Conservation (phyloP, 2,329 filamentous ascomycete genomes). For the Claviceps maximensis region DNA sequence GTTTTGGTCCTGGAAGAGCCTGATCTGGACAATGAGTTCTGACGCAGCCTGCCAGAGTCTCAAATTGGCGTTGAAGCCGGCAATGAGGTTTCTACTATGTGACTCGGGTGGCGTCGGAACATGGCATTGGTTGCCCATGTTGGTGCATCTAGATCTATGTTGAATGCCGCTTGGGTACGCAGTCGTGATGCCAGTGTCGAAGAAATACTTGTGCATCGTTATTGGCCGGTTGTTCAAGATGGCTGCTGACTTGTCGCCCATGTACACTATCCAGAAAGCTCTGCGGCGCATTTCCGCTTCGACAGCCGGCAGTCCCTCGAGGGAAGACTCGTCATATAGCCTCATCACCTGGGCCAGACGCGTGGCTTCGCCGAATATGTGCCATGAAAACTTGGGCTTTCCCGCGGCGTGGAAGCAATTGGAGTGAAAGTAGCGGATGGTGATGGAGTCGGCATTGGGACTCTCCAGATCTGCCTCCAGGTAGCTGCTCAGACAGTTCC, state of each 20-base stretch:
- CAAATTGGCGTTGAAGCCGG: slow-evolving; percentile 29
- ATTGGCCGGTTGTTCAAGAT: slow-evolving; percentile 28
- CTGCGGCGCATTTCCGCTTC: slow-evolving; percentile 25
- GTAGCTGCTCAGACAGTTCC: slow-evolving; percentile 24
- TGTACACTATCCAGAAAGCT: slow-evolving; percentile 26
- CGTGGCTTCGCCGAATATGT: slow-evolving; percentile 30
- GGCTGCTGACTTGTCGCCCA: slow-evolving; percentile 27
- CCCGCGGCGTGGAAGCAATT: slow-evolving; percentile 30
- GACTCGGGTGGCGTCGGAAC: slow-evolving; percentile 7
- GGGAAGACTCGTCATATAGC: slow-evolving; percentile 25
- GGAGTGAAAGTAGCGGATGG: slow-evolving; percentile 31
- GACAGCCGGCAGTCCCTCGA: slow-evolving; percentile 20
- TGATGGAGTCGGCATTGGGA: slow-evolving; percentile 28
- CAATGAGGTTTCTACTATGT: slow-evolving; percentile 17
- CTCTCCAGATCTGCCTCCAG: slow-evolving; percentile 28
- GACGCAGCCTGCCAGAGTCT: slow-evolving; percentile 27
- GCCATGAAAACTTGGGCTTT: slow-evolving; percentile 29
- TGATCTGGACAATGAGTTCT: slow-evolving; percentile 24
- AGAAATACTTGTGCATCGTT: slow-evolving; percentile 29
- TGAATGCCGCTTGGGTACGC: slow-evolving; percentile 20
- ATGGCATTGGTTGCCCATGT: slow-evolving; percentile 7
- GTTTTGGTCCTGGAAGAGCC: slow-evolving; percentile 17
- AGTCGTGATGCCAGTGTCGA: slow-evolving; percentile 26
- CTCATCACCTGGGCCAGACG: slow-evolving; percentile 29
- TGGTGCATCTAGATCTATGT: slow-evolving; percentile 9